These are phyloP conservation scores for Agastache rugosa DNA, from an alignment of 257 asterid species.

Conservation along the genomic window DNA sequence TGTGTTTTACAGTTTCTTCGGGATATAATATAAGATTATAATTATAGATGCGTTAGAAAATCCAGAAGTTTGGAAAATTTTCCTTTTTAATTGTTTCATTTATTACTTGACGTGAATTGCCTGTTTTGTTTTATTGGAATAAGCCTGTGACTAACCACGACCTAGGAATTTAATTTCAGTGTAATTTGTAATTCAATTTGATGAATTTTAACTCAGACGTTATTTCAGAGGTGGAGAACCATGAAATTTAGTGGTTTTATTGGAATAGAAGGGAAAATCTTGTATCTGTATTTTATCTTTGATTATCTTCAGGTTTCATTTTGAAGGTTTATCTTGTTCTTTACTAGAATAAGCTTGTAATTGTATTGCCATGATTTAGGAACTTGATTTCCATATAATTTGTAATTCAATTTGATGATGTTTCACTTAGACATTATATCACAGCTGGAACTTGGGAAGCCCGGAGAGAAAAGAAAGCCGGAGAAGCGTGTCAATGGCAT, in stretches of 20 bases:
- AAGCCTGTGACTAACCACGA: constrained; percentile 18
- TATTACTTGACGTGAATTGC: background rate
- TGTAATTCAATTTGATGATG: constrained; percentile 45
- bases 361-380: background rate
- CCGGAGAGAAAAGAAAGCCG: constrained; percentile 56
- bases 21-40: background rate
- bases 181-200: constrained; percentile 37
- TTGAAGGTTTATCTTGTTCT: background rate
- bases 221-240: constrained; percentile 79
- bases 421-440: constrained; percentile 74
- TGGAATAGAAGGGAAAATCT: background rate
- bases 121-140: background rate
- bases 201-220: constrained; percentile 45
- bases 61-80: background rate
- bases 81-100: background rate
- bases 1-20: constrained; percentile 1
- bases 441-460: constrained; percentile 84
- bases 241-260: constrained; percentile 27
- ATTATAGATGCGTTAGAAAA: background rate
- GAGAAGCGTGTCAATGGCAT: constrained; percentile 83
- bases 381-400: constrained; percentile 27
- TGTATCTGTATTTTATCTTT: background rate
- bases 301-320: background rate
- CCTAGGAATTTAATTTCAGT: constrained; percentile 17
- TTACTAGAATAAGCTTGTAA: constrained; percentile 13